Conservation (phyloP, 1,139 yeast species). For the Wickerhamomyces sp. region DNA sequence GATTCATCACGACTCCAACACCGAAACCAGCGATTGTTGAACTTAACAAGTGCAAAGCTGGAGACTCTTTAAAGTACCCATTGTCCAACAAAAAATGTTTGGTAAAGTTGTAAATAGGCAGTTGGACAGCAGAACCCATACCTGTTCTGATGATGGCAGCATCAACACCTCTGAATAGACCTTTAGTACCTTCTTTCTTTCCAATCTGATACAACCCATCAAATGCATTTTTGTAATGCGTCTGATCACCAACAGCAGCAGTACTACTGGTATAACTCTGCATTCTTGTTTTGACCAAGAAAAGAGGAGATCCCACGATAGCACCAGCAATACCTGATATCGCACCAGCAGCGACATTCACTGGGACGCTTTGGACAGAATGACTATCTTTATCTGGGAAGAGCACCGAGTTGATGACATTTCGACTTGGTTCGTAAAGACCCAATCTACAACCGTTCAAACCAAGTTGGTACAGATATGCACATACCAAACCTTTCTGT, state of each 20-base stretch:
- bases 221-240: constrained; percentile 67
- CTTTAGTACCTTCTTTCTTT: constrained; percentile 65
- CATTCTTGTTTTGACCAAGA: constrained; percentile 91
- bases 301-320: constrained; percentile 82
- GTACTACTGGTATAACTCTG: constrained; percentile 54
- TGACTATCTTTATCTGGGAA: constrained; percentile 49
- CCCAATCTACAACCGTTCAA: constrained; percentile 94
- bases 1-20: constrained; percentile 93
- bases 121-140: constrained; percentile 91
- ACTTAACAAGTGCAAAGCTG: constrained; percentile 67
- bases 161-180: constrained; percentile 86
- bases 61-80: constrained; percentile 55
- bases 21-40: constrained; percentile 85
- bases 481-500: constrained; percentile 82
- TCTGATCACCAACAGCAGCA: constrained; percentile 82
- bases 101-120: constrained; percentile 84
- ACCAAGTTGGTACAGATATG: constrained; percentile 83
- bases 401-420: constrained; percentile 47
- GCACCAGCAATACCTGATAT: constrained; percentile 89
- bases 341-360: constrained; percentile 80
- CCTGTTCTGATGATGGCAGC: constrained; percentile 95
- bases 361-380: constrained; percentile 52
- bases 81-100: constrained; percentile 50
- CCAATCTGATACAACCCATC: constrained; percentile 65
- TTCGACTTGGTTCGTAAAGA: constrained; percentile 82